phyloP scores from a whole-genome alignment of 2,329 filamentous ascomycete genomes.

The Fusarium albidum region DNA sequence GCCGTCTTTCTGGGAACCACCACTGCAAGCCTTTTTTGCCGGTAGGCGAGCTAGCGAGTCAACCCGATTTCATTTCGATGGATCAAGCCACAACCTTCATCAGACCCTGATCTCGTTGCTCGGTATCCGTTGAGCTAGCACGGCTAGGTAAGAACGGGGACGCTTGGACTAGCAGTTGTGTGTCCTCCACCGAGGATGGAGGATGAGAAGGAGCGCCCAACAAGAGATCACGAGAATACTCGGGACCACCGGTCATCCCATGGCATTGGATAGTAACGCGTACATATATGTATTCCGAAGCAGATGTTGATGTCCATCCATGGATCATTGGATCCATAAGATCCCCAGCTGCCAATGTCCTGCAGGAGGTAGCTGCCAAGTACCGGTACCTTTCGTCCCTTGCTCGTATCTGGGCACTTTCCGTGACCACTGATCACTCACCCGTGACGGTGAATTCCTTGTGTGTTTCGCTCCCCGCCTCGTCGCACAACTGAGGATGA shows the following conservation, averaged over 20 bases:
- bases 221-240: constrained; percentile 10
- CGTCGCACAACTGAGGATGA: too few relatives aligned
- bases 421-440: background rate
- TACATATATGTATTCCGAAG: too few relatives aligned
- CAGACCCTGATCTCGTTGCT: constrained; percentile 11
- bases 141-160: background rate
- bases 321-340: too few relatives aligned
- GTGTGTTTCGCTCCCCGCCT: background rate
- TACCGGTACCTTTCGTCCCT: constrained; percentile 18
- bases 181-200: constrained; percentile 12
- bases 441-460: background rate
- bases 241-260: constrained; percentile 23
- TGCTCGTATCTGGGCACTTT: background rate
- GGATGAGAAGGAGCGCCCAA: background rate
- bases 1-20: background rate
- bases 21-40: constrained; percentile 9
- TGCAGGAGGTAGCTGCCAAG: constrained; percentile 26
- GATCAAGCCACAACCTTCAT: constrained; percentile 6
- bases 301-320: background rate
- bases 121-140: too few relatives aligned
- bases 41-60: constrained; percentile 22
- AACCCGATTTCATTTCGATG: constrained; percentile 4
- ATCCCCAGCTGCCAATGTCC: constrained; percentile 31
- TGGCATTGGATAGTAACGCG: background rate
- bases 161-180: constrained; percentile 15